Base-by-base conservation (phyloP, 441 rosid genomes). In the Syzygium syzygioides region DNA sequence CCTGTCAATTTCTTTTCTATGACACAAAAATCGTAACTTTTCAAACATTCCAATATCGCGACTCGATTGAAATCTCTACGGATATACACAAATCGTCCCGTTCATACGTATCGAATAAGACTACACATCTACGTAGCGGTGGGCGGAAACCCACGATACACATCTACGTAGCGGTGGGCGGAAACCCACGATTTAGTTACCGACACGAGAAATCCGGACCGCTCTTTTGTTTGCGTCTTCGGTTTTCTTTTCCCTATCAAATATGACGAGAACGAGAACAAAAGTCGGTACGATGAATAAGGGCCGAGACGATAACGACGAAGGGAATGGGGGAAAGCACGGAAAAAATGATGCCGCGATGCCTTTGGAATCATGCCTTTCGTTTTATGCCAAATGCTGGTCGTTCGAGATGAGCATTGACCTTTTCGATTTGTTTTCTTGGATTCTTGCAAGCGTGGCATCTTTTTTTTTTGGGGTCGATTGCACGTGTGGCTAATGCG, bases 401-500 rank as follows among this genome's bases (percentile, higher is more conserved):
- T 14, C 18, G 50, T 60, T 86, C 13, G 26, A 45, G 92, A 92
- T 88, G 92, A 84, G 92, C 86, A 90, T 92, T 90, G 92, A 92
- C 90, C 54, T 25, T 19, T 41, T 9, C 41, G 30, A 0, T 10
- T 9, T 7, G 3, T 28, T 57, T 52, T 87, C 55, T 34, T 85
- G 14, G 55, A 48, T 76, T 84, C 92, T 91, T 90, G 93, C 92
- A 87, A 91, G 91, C 85, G 90, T 79, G 80, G 90, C 37, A 7
- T 7, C 37, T 45, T 45, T 7, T 1, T 7, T 41, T 45, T 45
- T 45, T 45, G 7, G 0, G 48, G 48, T 45, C 48, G 48, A 45
- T 45, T 45, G 93, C 92, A 89, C 91, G 91, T 87, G 90, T 79
- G 80, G 90, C 88, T 90, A 90, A 84, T 90, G 68, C 52, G 71